A percentile compares a stretch with the other conserved stretches of the same genome.
Conservation (phyloP, 495 filamentous ascomycete genomes). For the Opeltia flavorubescens region DNA sequence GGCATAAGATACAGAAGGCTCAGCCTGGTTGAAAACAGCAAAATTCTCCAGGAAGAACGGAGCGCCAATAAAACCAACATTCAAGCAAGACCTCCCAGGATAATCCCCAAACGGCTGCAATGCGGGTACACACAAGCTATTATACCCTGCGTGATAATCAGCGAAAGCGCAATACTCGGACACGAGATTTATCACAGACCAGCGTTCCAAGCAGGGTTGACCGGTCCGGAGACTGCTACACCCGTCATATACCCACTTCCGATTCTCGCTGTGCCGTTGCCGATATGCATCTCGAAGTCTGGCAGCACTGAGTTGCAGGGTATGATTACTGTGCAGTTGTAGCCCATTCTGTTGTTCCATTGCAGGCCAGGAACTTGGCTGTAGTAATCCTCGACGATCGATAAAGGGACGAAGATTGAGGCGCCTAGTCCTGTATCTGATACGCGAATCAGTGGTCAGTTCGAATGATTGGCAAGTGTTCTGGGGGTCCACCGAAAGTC, state of each 20-base stretch:
- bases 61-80: background rate
- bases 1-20: constrained; percentile 1
- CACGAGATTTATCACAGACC: background rate
- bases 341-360: background rate
- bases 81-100: background rate
- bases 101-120: background rate
- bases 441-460: background rate
- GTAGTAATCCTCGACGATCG: background rate
- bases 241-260: background rate
- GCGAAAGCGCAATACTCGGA: background rate
- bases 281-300: background rate
- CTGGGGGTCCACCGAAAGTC: background rate
- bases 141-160: background rate
- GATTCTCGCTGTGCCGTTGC: constrained; percentile 1
- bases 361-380: background rate
- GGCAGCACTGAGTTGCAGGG: background rate
- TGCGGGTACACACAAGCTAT: background rate
- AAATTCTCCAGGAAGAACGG: constrained; percentile 2
- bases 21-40: background rate
- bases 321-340: constrained; percentile 3
- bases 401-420: background rate
- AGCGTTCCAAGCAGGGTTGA: background rate
- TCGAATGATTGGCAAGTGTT: background rate
- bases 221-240: background rate
- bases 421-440: background rate